Evolutionary conservation across 331 rosid genomes (phyloP), one percentile per base, ranked within the genome.

Genomic region (Phaseolus coccineus): DNA sequence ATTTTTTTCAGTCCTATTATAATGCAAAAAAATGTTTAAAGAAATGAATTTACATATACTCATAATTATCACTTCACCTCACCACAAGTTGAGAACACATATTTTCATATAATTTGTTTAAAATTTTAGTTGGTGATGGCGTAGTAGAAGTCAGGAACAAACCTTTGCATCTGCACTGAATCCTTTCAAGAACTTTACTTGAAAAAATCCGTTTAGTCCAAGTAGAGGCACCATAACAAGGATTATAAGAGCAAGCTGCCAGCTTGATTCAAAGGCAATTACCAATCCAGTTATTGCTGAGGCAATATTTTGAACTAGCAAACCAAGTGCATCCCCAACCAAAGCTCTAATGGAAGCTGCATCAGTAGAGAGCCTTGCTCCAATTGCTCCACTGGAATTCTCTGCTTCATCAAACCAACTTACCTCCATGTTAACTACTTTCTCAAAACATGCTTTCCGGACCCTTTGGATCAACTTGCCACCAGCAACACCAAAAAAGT

Each of bases 361-460:
- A 87, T 94, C 94, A 1, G 89, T 31, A 3, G 97, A 92, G n/a
- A 94, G 91, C 83, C 93, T 90, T 68, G 98, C 90, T 47, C 94
- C 98, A 55, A 92, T 87, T 55, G 93, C 88, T 59, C 96, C 97
- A 39, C 96, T 92, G 13, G 98, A 88, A 82, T 94, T 81, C 15
- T 87, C 92, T 53, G 87, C 35, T 58, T 90, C 91, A 13, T 94
- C 98, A 73, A 94, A 94, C 98, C 97, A 91, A 80, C 94, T 84
- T 48, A 90, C 87, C 81, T 94, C 96, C 98, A 91, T 91, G 51
- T 81, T 79, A 83, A 90, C 81, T 62, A 89, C 88, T 77, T 88
- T 94, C 87, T 92, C 86, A 28, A 90, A 94, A 50, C 94, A 89
- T 84, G 77, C 71, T 40, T 73, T 6, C 19, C 94, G 61, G 50